Evolutionary conservation across 108 stramenopile species (phyloP).

Genomic region (Seminavis robusta): DNA sequence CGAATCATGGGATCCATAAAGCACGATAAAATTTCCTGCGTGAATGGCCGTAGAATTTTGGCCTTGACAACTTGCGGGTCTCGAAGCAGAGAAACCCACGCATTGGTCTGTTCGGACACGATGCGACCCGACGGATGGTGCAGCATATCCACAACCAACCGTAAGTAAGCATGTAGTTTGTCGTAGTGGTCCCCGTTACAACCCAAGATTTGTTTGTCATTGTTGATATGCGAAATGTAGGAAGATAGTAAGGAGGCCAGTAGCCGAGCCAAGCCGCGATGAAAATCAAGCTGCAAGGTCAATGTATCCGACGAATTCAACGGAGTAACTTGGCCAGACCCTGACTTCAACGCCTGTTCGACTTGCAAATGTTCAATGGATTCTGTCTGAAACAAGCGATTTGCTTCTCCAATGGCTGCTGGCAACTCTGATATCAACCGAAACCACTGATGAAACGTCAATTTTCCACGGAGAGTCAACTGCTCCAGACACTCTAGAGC

Average conservation of each 20-base stretch:
- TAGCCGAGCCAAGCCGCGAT: slow-evolving; percentile 62
- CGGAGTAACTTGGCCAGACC: slow-evolving; percentile 26
- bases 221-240: slow-evolving; percentile 68
- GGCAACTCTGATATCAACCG: slow-evolving; percentile 67
- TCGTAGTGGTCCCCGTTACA: slow-evolving; percentile 18
- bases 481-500: slow-evolving; percentile 72
- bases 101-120: slow-evolving; percentile 67
- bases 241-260: slow-evolving; percentile 59
- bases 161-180: slow-evolving; percentile 50
- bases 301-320: slow-evolving; percentile 33
- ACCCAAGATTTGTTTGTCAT: slow-evolving; percentile 55
- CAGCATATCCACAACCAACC: slow-evolving; percentile 70
- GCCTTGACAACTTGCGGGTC: slow-evolving; percentile 75
- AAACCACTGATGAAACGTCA: slow-evolving; percentile 65
- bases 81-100: slow-evolving; percentile 66
- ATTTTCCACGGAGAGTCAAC: slow-evolving; percentile 62
- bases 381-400: slow-evolving; percentile 35
- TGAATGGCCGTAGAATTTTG: slow-evolving; percentile 50
- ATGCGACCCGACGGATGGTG: slow-evolving; percentile 75
- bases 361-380: slow-evolving; percentile 28
- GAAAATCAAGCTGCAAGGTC: slow-evolving; percentile 67
- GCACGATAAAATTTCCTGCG: slow-evolving; percentile 41
- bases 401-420: slow-evolving; percentile 59
- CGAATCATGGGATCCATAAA: slow-evolving; percentile 67
- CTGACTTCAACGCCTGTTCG: slow-evolving; percentile 15